Evolutionary conservation across 2,329 filamentous ascomycete species (phyloP), one percentile per base, ranked within the genome.

Genomic region (Bipolaris gigantea): DNA sequence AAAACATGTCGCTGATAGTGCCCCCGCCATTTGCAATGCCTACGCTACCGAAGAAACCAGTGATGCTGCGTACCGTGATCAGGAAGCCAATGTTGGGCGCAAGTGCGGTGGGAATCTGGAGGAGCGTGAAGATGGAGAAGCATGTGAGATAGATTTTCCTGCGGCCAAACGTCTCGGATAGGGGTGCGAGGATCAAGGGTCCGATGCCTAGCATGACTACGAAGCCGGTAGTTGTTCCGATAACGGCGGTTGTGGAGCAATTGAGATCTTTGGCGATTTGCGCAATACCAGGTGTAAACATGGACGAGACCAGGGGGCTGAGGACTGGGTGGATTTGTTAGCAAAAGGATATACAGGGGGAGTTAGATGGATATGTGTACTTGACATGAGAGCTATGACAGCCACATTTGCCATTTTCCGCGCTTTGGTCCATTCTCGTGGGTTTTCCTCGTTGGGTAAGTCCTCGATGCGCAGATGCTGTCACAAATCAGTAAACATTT

Each of bases 1-100:
- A 60, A 50, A 81, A 82, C 79, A 82, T 81, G 48, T 82, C 80
- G 43, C 69, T 74, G n/a, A 82, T 79, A 0, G 77, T 81, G 1
- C 80, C 79, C 6, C 80, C 80, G 1, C 81, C 80, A 63, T 80
- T 81, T 0, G 79, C 77, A 42, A 81, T 77, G 0, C 77, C 78
- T 0, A 82, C 75, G 56, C 75, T 78, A 1, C 80, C 80, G 60
- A 81, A 81, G 65, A 81, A 81, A 4, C 79, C 80, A 2, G 76
- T 63, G 4, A 81, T 53, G 2, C 77, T 78, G 34, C 80, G 70
- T 38, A 80, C 69, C 1, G 71, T 72, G 35, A 82, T 77, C 13
- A 82, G 65, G 58, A 64, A 73, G 0, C 51, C 73, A 16, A 81
- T 76, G 51, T 81, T 81, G 1, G 79, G 80, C 11, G 74, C 72